Conservation (phyloP, 257 asterid genomes). For the Jasminum sambac region DNA sequence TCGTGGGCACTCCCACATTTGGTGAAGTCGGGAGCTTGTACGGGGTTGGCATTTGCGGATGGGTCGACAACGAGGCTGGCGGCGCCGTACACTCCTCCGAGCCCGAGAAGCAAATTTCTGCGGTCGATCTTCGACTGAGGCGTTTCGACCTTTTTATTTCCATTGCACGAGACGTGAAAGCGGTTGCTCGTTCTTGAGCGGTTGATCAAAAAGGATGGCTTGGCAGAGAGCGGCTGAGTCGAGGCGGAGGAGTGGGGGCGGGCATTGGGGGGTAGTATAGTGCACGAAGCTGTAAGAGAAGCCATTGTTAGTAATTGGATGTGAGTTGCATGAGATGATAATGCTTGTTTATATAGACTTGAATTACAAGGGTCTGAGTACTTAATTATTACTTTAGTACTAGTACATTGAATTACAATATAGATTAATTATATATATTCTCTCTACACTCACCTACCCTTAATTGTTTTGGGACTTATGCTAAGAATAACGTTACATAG, state of each 20-base stretch:
- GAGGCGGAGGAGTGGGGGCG: constrained; percentile 2
- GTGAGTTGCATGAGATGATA: not conserved
- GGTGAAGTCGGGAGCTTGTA: constrained; percentile 16
- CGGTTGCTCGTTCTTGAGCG: constrained; percentile 24
- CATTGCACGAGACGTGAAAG: constrained; percentile 35
- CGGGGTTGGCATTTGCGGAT: not conserved
- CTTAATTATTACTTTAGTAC: not conserved
- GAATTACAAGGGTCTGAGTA: not conserved
- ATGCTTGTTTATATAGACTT: constrained; percentile 2
- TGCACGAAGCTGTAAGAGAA: constrained; percentile 28
- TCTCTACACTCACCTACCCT: no score
- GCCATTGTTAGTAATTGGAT: constrained; percentile 24
- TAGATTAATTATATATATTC: no score
- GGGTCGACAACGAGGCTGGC: not conserved
- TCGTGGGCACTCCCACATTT: constrained; percentile 31
- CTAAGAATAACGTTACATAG: no score
- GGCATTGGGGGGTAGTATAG: constrained; percentile 18
- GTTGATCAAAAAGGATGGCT: constrained; percentile 27
- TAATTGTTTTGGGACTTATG: no score
- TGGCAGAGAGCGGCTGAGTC: constrained; percentile 30
- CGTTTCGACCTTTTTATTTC: constrained; percentile 9
- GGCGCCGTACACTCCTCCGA: not conserved
- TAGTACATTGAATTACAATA: no score
- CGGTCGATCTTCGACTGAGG: constrained; percentile 21
- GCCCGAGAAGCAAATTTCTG: constrained; percentile 2